A percentile compares a stretch with the other conserved stretches of the same genome.
These are phyloP conservation scores for Yamadazyma spencermartinsiae DNA, from an alignment of 1,139 yeast species.

Conservation along the genomic window DNA sequence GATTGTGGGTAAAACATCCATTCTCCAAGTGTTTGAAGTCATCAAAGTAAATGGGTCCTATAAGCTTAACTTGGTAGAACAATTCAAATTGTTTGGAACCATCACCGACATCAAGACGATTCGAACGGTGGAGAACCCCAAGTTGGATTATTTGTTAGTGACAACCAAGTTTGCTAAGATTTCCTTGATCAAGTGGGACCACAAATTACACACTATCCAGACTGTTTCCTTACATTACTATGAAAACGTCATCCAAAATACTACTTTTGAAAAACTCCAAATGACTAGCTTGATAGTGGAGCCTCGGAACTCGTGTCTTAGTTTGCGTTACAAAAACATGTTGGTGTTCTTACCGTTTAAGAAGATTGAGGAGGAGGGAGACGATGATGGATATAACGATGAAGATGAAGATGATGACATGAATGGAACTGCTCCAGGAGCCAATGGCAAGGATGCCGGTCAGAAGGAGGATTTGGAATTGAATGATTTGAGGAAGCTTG, in stretches of 20 bases:
- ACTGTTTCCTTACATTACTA: slow-evolving; percentile 87
- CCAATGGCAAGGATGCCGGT: slow-evolving; percentile 30
- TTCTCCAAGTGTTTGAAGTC: slow-evolving; percentile 67
- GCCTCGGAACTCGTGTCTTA: slow-evolving; percentile 59
- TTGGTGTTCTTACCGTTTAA: slow-evolving; percentile 74
- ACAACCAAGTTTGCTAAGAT: slow-evolving; percentile 77
- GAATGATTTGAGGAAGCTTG: slow-evolving; percentile 2
- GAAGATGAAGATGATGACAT: slow-evolving; percentile 23
- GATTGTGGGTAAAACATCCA: slow-evolving; percentile 68
- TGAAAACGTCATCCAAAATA: slow-evolving; percentile 62
- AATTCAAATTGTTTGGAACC: slow-evolving; percentile 71
- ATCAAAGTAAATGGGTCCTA: slow-evolving; percentile 25
- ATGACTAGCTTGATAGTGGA: slow-evolving; percentile 61
- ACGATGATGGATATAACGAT: slow-evolving; percentile 22
- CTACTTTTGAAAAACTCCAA: slow-evolving; percentile 48
- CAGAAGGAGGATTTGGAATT: slow-evolving; percentile 3
- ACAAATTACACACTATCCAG: slow-evolving; percentile 46
- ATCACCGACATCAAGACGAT: slow-evolving; percentile 60
- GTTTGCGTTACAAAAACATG: slow-evolving; percentile 68
- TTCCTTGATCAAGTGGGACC: slow-evolving; percentile 75
- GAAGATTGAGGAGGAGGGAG: slow-evolving; percentile 43
- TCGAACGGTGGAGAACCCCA: slow-evolving; percentile 49
- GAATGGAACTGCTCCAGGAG: slow-evolving; percentile 8
- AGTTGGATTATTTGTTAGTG: slow-evolving; percentile 61
- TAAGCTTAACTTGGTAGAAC: slow-evolving; percentile 57